A percentile compares a stretch with the other conserved stretches of the same genome.
phyloP scores from a whole-genome alignment of 768 basidiomycete genomes.

The Pulveroboletus frians region DNA sequence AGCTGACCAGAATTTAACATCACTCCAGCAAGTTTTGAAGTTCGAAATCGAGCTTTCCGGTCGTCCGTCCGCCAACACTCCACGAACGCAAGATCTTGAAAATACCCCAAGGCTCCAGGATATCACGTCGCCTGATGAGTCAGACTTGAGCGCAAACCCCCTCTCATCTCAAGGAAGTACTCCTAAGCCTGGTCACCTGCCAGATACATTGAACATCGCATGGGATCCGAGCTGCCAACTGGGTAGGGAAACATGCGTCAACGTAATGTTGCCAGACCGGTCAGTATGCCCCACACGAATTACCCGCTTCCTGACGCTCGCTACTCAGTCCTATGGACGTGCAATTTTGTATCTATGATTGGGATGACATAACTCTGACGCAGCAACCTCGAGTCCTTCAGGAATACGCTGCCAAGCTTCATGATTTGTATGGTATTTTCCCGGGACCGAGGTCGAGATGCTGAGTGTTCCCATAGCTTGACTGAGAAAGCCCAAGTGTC shows the following conservation, averaged over 20 bases:
- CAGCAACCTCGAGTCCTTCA: conserved; percentile 40
- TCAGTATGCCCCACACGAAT: conserved; percentile 18
- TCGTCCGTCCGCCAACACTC: not conserved
- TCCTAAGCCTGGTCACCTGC: not conserved
- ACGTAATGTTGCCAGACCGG: conserved; percentile 59
- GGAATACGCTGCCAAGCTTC: conserved; percentile 38
- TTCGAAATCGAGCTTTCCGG: conserved; percentile 36
- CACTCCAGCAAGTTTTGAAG: conserved; percentile 28
- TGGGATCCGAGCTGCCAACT: conserved; percentile 28
- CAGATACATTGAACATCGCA: not conserved
- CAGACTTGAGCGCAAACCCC: not conserved
- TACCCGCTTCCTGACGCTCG: conserved; percentile 2
- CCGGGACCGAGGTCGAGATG: not conserved
- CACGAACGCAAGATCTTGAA: not conserved
- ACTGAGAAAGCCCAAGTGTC: conserved; percentile 17
- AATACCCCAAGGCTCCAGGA: not conserved
- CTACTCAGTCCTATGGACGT: conserved; percentile 51
- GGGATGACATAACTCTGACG: conserved; percentile 20
- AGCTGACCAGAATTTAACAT: conserved; percentile 2
- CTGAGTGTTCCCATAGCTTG: conserved; percentile 30
- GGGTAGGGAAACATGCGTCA: conserved; percentile 36
- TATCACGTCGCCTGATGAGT: not conserved
- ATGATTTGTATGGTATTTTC: conserved; percentile 38
- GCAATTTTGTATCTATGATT: conserved; percentile 41
- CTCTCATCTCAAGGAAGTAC: not conserved